A percentile compares a stretch with the other conserved stretches of the same genome.
These are phyloP conservation scores for Pseudodiploospora longispora DNA, from an alignment of 2,329 filamentous ascomycete species.

Conservation along the genomic window DNA sequence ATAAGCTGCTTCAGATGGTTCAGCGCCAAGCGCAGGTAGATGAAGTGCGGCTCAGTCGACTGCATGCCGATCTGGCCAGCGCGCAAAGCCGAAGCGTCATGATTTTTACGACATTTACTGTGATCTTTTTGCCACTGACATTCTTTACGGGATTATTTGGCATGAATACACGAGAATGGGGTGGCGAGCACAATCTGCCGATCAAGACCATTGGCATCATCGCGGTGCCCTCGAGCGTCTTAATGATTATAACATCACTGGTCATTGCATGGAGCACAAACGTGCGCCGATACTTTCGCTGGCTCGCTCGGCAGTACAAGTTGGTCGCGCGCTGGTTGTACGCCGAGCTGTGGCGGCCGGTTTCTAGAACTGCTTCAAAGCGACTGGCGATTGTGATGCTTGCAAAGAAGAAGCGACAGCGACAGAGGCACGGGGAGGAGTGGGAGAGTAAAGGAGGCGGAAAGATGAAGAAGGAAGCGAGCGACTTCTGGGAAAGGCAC, in stretches of 20 bases:
- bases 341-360: slow-evolving; percentile 15
- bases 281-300: slow-evolving; percentile 25
- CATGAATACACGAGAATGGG: slow-evolving; percentile 58
- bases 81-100: slow-evolving; percentile 55
- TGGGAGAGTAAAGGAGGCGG: slow-evolving; percentile 6
- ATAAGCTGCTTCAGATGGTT: slow-evolving; percentile 59
- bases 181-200: slow-evolving; percentile 35
- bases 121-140: slow-evolving; percentile 55
- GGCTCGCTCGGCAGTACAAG: slow-evolving; percentile 12
- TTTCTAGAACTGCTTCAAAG: slow-evolving; percentile 6
- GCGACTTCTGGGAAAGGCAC: slow-evolving; percentile 35
- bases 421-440: slow-evolving; percentile 9
- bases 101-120: slow-evolving; percentile 57
- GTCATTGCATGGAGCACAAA: slow-evolving; percentile 48
- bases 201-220: slow-evolving; percentile 39
- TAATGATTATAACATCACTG: slow-evolving; percentile 42
- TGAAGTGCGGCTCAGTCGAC: slow-evolving; percentile 53
- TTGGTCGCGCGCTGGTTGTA: slow-evolving; percentile 14
- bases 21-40: slow-evolving; percentile 60
- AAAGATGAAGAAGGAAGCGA: slow-evolving; percentile 23
- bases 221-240: slow-evolving; percentile 38
- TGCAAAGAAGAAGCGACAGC: slow-evolving; percentile 12
- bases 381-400: background rate
- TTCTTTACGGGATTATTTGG: slow-evolving; percentile 60
- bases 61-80: slow-evolving; percentile 55